These are phyloP conservation scores for Epichloe sibirici DNA, from an alignment of 2,329 filamentous ascomycete genomes.

Conservation along the genomic window DNA sequence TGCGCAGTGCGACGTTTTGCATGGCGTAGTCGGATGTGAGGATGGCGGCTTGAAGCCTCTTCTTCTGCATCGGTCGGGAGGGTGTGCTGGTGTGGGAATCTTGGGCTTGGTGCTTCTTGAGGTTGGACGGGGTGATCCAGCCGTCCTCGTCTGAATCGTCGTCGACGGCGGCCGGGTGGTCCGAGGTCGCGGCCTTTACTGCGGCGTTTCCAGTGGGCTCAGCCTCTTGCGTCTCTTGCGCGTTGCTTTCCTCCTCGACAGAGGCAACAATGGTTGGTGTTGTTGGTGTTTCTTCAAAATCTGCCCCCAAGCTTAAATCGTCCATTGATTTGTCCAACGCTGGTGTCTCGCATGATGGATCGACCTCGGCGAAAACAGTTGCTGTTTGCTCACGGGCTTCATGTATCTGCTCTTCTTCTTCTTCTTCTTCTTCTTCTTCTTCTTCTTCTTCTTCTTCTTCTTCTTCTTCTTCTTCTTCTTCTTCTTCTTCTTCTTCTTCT, in stretches of 20 bases:
- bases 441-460: neutral
- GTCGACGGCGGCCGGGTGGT: constrained; percentile 19
- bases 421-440: no score
- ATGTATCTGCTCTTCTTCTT: neutral
- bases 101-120: constrained; percentile 69
- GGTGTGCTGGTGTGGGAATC: constrained; percentile 38
- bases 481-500: neutral
- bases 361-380: constrained; percentile 5
- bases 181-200: constrained; percentile 1
- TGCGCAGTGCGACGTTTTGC: constrained; percentile 91
- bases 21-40: constrained; percentile 95
- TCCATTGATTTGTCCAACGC: constrained; percentile 10
- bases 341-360: constrained; percentile 13
- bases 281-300: neutral
- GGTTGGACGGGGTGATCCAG: constrained; percentile 92
- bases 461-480: neutral
- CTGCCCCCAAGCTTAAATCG: constrained; percentile 12
- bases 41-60: constrained; percentile 72
- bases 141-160: constrained; percentile 47
- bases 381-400: neutral
- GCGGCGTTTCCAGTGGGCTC: constrained; percentile 7
- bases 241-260: constrained; percentile 2
- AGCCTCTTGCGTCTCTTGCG: neutral
- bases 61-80: constrained; percentile 41
- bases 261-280: neutral